Percentiles rank a stretch among this genome's conserved stretches.
These are phyloP conservation scores for Fomitopsis pulvina DNA, from an alignment of 768 basidiomycete genomes.

Conservation along the genomic window DNA sequence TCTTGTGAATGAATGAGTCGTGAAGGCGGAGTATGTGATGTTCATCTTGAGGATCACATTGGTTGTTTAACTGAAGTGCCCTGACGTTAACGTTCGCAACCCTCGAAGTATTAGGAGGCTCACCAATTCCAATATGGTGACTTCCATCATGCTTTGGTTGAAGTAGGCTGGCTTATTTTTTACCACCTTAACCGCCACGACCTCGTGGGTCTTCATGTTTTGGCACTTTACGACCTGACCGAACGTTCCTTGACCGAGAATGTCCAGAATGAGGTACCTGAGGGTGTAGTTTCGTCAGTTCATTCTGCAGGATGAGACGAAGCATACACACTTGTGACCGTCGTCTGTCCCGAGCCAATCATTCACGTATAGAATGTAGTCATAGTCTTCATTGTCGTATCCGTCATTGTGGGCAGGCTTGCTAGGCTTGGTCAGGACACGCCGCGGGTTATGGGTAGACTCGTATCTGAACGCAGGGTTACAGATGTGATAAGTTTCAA, in stretches of 20 bases:
- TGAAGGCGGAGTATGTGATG: constrained; percentile 94
- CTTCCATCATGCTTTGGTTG: constrained; percentile 99
- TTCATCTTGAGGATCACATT: constrained; percentile 88
- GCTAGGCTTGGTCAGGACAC: constrained; percentile 96
- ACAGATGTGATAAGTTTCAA: constrained; percentile 91
- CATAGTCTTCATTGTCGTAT: constrained; percentile 97
- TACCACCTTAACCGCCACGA: constrained; percentile 98
- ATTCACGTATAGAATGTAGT: constrained; percentile 99
- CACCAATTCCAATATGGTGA: constrained; percentile 93
- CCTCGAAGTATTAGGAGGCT: constrained; percentile 28
- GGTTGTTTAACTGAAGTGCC: constrained; percentile 74
- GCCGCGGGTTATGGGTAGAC: constrained; percentile 87
- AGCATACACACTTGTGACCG: constrained; percentile 76
- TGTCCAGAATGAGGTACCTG: constrained; percentile 95
- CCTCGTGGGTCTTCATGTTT: constrained; percentile 98
- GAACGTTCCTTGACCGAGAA: constrained; percentile 97
- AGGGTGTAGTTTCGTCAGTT: constrained; percentile 33
- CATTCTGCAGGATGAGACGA: background rate
- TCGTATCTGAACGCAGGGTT: constrained; percentile 96
- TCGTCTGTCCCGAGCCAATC: constrained; percentile 95
- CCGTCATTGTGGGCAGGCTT: constrained; percentile 95
- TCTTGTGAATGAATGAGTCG: constrained; percentile 95
- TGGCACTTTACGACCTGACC: constrained; percentile 99
- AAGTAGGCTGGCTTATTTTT: constrained; percentile 99
- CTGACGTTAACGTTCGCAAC: background rate